Percentiles rank a stretch among this genome's conserved stretches.
phyloP scores from a whole-genome alignment of 768 basidiomycete genomes.

The Psilocybe subaeruginosa region DNA sequence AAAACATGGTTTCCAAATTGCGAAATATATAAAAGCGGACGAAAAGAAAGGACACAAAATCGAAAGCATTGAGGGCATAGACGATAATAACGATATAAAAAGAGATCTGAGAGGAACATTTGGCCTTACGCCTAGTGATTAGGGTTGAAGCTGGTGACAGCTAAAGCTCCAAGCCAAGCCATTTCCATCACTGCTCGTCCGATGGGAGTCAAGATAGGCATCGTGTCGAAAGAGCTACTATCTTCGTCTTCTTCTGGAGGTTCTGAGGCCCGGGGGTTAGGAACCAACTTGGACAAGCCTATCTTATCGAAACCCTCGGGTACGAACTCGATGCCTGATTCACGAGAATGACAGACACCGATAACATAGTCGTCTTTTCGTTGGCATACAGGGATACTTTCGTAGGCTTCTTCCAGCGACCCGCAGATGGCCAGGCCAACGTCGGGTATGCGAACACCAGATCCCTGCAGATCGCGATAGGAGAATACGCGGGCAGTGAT shows the following conservation, averaged over 20 bases:
- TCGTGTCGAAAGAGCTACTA: conserved; percentile 37
- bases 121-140: conserved; percentile 1
- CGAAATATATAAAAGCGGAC: background rate
- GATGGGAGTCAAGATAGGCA: conserved; percentile 51
- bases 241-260: conserved; percentile 28
- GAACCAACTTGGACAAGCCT: conserved; percentile 57
- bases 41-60: background rate
- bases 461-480: conserved; percentile 71
- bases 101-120: background rate
- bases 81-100: background rate
- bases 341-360: conserved; percentile 63
- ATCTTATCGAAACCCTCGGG: conserved; percentile 78
- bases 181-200: conserved; percentile 59
- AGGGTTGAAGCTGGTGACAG: conserved; percentile 50
- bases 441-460: conserved; percentile 74
- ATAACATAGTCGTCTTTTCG: conserved; percentile 46
- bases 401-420: conserved; percentile 54
- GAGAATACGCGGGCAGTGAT: conserved; percentile 76
- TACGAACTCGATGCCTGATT: conserved; percentile 76
- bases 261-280: conserved; percentile 26
- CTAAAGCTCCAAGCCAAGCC: conserved; percentile 57
- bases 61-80: background rate
- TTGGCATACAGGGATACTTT: conserved; percentile 36
- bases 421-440: conserved; percentile 72
- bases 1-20: background rate